phyloP scores from a whole-genome alignment of 495 filamentous ascomycete genomes.

The Entonaema liquescens region DNA sequence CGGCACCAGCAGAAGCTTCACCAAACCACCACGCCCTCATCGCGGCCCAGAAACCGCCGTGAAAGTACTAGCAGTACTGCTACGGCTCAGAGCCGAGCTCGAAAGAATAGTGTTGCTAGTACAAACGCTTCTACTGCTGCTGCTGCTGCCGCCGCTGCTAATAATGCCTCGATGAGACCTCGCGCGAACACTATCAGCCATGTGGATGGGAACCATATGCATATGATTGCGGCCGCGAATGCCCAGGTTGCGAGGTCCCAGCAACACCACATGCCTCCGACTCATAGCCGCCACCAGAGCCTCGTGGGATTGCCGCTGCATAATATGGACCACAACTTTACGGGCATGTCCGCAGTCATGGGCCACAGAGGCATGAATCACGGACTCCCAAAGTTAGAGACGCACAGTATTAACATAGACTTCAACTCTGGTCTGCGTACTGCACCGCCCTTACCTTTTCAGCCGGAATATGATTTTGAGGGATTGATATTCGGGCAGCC shows the following conservation, averaged over 20 bases:
- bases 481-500: constrained; percentile 71
- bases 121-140: constrained; percentile 51
- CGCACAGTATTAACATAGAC: constrained; percentile 67
- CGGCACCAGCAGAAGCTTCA: constrained; percentile 99
- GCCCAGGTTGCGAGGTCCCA: constrained; percentile 62
- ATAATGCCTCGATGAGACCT: constrained; percentile 76
- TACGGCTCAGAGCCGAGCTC: constrained; percentile 72
- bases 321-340: constrained; percentile 63
- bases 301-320: constrained; percentile 71
- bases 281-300: constrained; percentile 71
- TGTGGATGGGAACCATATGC: constrained; percentile 79
- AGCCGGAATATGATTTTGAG: constrained; percentile 78
- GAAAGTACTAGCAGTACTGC: constrained; percentile 85
- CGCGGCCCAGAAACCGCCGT: constrained; percentile 81
- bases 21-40: constrained; percentile 91
- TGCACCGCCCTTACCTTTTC: constrained; percentile 78
- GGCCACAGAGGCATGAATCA: constrained; percentile 69
- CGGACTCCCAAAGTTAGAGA: constrained; percentile 85
- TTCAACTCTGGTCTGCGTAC: constrained; percentile 76
- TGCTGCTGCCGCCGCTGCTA: constrained; percentile 38
- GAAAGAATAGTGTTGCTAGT: constrained; percentile 90
- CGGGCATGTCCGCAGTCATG: constrained; percentile 74
- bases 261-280: constrained; percentile 60
- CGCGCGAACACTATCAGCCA: constrained; percentile 97
- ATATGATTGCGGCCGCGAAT: constrained; percentile 70